Percentiles rank a stretch among this genome's conserved stretches.
These are phyloP conservation scores for Diphasiastrum complanatum DNA, from an alignment of 83 land plant species.

Conservation along the genomic window DNA sequence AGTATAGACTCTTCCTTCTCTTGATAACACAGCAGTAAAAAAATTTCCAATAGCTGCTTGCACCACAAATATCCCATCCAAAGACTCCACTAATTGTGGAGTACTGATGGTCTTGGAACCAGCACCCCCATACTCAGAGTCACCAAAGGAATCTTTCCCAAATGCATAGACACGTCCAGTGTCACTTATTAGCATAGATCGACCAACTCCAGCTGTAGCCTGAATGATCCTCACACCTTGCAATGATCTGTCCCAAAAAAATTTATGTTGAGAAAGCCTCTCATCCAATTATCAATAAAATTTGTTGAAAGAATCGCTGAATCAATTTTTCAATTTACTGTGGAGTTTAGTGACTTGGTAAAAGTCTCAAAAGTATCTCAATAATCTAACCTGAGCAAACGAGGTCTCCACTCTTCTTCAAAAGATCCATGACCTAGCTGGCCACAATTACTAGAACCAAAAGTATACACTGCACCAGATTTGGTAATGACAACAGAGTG, in stretches of 20 bases:
- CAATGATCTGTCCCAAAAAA: conserved; percentile 13
- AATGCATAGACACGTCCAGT: conserved; percentile 73
- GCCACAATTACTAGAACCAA: conserved; percentile 76
- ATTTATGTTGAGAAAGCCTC: neutral
- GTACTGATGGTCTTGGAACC: conserved; percentile 37
- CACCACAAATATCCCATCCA: conserved; percentile 72
- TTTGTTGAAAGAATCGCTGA: neutral
- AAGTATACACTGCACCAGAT: conserved; percentile 57
- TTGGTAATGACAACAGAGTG: conserved; percentile 78
- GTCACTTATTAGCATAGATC: conserved; percentile 83
- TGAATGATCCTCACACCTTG: conserved; percentile 64
- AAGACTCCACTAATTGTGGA: conserved; percentile 68
- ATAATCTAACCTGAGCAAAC: conserved; percentile 50
- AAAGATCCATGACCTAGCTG: conserved; percentile 81
- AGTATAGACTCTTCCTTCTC: conserved; percentile 82
- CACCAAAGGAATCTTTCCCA: conserved; percentile 75
- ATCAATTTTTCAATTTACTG: neutral
- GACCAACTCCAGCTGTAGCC: conserved; percentile 73
- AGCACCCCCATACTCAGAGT: conserved; percentile 38
- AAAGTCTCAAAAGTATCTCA: neutral
- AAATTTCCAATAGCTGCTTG: conserved; percentile 90
- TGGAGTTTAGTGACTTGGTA: neutral
- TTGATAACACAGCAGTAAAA: conserved; percentile 78
- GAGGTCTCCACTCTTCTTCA: conserved; percentile 70
- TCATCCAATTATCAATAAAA: conserved; percentile 2